A percentile compares a stretch with the other conserved stretches of the same genome.
Conservation (phyloP, 371 early-diverging fungal species). For the Mortierella sp. region DNA sequence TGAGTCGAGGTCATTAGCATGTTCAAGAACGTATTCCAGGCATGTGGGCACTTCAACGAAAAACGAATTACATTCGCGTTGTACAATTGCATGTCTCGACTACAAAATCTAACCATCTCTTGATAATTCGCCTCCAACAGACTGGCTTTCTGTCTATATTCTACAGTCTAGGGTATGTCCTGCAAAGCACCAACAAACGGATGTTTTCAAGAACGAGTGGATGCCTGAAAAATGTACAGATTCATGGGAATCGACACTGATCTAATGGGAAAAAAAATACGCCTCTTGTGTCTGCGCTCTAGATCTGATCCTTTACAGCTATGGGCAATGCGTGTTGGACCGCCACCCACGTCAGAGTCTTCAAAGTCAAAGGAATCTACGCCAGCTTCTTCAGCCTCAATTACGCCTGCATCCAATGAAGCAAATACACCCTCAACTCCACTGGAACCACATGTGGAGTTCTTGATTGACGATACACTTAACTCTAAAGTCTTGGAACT, state of each 20-base stretch:
- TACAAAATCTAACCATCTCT: background rate
- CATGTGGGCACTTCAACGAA: background rate
- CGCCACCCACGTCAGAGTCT: slow-evolving; percentile 57
- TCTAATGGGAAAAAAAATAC: background rate
- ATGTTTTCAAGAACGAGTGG: background rate
- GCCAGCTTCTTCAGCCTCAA: slow-evolving; percentile 8
- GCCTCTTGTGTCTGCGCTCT: slow-evolving; percentile 9
- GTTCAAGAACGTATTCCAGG: background rate
- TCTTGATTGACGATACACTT: slow-evolving; percentile 86
- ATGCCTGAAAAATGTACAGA: too few species aligned
- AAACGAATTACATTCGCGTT: background rate
- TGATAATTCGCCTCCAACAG: slow-evolving; percentile 56
- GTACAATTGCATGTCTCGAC: background rate
- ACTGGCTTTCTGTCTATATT: slow-evolving; percentile 92
- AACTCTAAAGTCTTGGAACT: slow-evolving; percentile 87
- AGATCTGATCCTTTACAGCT: slow-evolving; percentile 90
- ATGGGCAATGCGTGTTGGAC: slow-evolving; percentile 73
- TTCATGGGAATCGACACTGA: too few species aligned
- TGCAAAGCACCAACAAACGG: background rate
- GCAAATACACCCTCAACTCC: slow-evolving; percentile 11
- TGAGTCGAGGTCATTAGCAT: background rate
- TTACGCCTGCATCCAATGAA: background rate
- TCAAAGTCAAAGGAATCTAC: background rate
- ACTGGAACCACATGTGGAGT: slow-evolving; percentile 76
- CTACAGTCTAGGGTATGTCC: slow-evolving; percentile 85